Evolutionary conservation across 148 eudicot genomes (phyloP).

Genomic region (Rhododendron vialii): DNA sequence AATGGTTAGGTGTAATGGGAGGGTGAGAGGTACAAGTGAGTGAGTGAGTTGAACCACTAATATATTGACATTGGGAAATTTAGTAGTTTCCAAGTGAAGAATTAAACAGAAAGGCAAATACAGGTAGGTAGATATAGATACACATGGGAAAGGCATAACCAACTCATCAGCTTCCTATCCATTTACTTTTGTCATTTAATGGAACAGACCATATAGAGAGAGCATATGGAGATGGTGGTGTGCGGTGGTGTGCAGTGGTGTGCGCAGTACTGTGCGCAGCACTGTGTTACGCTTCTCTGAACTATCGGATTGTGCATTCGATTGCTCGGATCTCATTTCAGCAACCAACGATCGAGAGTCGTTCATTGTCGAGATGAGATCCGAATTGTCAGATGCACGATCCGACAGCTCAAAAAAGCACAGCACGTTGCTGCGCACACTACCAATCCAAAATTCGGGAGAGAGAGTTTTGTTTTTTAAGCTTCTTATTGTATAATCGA

Average conservation of each 20-base stretch:
- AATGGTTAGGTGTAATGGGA: constrained; percentile 20
- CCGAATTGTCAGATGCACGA: no score
- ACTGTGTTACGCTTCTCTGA: no score
- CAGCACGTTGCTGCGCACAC: no score
- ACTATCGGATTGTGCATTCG: no score
- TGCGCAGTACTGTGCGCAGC: no score
- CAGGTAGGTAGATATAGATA: constrained; percentile 8
- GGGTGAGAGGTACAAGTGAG: constrained; percentile 16
- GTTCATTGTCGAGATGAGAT: no score
- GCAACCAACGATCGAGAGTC: no score
- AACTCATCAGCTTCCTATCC: constrained; percentile 34
- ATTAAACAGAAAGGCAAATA: not conserved
- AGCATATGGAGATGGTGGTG: no score
- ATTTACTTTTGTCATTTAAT: constrained; percentile 36
- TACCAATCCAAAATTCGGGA: no score
- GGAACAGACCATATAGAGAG: constrained; percentile 31
- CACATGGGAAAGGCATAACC: constrained; percentile 25
- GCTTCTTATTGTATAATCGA: not conserved
- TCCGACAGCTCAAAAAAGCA: rapidly evolving
- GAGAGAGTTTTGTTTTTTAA: not conserved
- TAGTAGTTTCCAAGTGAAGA: not conserved
- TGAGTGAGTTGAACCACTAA: constrained; percentile 22
- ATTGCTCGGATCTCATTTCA: no score
- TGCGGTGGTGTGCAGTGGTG: no score
- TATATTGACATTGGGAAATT: not conserved